Evolutionary conservation across 2,329 filamentous ascomycete species (phyloP), one percentile per base, ranked within the genome.

Genomic region (Metarhizium album): DNA sequence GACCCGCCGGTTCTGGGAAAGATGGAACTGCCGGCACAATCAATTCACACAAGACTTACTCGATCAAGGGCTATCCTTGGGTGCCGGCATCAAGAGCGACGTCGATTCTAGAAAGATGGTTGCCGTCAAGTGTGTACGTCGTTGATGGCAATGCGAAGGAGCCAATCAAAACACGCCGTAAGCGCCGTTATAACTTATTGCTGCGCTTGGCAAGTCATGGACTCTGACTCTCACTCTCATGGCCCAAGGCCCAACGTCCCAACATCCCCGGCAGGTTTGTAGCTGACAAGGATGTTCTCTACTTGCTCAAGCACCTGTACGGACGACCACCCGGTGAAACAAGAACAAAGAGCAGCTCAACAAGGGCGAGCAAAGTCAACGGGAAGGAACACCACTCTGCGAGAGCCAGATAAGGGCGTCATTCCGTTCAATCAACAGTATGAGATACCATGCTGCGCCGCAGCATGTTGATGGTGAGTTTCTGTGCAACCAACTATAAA

Each of bases 181-280:
- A 62, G 62, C 62, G 62, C 62, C 59, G 59, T 57, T 53, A 56
- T 58, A 59, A 55, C 58, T 57, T 53, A 56, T 58, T 60, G 56
- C 58, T 58, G 54, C 55, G 57, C 47, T 55, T 55, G 56, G 59
- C 58, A 43, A 59, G 55, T 55, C 55, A 50, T 52, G 57, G 56
- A n/a, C n/a, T n/a, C n/a, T n/a, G n/a, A n/a, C n/a, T n/a, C n/a
- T n/a, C n/a, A n/a, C n/a, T n/a, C n/a, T n/a, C n/a, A n/a, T n/a
- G n/a, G n/a, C n/a, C n/a, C n/a, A n/a, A n/a, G n/a, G n/a, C n/a
- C n/a, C n/a, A n/a, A n/a, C n/a, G n/a, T n/a, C 56, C 62, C 59
- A 57, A 55, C 31, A 48, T 52, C 54, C 53, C 55, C 53, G 50
- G 47, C 49, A 55, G 52, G 53, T 55, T 58, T 52, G 53, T 52